phyloP scores from a whole-genome alignment of 768 basidiomycete genomes.

The Suillus cothurnatus region DNA sequence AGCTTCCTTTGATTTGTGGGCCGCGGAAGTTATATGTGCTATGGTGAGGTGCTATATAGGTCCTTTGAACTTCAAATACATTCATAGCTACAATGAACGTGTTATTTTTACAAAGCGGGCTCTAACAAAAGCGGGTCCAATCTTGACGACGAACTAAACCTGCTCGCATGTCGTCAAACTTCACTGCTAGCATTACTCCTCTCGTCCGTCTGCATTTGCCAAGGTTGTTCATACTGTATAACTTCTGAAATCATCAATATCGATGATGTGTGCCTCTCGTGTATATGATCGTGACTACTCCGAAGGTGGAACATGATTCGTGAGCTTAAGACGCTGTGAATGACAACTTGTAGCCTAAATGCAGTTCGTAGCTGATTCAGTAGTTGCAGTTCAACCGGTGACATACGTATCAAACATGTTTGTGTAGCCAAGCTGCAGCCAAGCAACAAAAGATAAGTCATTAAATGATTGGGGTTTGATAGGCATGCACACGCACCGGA shows the following conservation, averaged over 20 bases:
- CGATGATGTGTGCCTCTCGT: background rate
- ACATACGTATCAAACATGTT: conserved; percentile 3
- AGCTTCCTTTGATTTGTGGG: background rate
- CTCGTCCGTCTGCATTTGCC: background rate
- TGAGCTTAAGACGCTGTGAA: conserved; percentile 28
- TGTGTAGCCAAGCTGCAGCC: background rate
- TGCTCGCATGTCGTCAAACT: background rate
- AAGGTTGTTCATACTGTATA: background rate
- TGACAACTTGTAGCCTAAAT: conserved; percentile 21
- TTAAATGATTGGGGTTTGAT: background rate
- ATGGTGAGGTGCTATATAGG: too few species aligned
- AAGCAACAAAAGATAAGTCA: background rate
- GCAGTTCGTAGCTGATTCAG: background rate
- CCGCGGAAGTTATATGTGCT: too few species aligned
- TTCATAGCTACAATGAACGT: background rate
- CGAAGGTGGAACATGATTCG: conserved; percentile 33
- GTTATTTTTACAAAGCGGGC: background rate
- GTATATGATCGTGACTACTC: conserved; percentile 14
- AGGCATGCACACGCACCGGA: conserved; percentile 11
- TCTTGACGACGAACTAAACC: background rate
- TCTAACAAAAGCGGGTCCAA: background rate
- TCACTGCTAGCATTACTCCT: background rate
- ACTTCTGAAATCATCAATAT: too few species aligned
- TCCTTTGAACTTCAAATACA: background rate
- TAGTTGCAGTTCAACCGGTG: background rate